These are phyloP conservation scores for Arachis hypogaea DNA, from an alignment of 306 rosid genomes.

Conservation along the genomic window DNA sequence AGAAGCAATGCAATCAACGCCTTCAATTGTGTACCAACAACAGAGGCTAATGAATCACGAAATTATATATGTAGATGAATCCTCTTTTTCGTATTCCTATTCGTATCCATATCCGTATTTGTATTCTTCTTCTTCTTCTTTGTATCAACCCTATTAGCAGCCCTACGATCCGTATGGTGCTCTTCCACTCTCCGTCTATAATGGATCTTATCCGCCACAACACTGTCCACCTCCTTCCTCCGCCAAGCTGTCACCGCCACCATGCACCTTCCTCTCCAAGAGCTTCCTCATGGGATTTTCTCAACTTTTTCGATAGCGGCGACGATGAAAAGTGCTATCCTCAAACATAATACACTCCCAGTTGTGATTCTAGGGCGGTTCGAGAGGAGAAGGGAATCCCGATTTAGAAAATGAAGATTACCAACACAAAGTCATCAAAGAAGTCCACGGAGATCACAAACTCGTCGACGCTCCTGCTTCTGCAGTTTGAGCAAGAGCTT, in stretches of 20 bases:
- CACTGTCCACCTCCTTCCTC: constrained; percentile 31
- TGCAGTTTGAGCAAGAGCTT: constrained; percentile 72
- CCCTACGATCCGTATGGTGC: constrained; percentile 38
- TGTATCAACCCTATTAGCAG: constrained; percentile 10
- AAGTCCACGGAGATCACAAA: constrained; percentile 71
- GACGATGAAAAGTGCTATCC: constrained; percentile 49
- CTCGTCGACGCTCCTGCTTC: constrained; percentile 43
- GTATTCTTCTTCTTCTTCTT: not conserved
- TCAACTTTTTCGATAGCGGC: constrained; percentile 66
- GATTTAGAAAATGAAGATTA: constrained; percentile 87
- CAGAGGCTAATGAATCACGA: constrained; percentile 56
- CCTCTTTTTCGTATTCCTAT: constrained; percentile 16
- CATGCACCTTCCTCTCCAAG: constrained; percentile 75
- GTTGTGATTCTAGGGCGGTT: constrained; percentile 75
- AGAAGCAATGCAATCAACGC: constrained; percentile 51
- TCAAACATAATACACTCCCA: constrained; percentile 60
- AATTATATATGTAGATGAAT: constrained; percentile 63
- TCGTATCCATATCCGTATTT: not conserved
- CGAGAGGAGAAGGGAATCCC: constrained; percentile 97
- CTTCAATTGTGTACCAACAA: constrained; percentile 63
- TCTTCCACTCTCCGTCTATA: not conserved
- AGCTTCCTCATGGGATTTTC: constrained; percentile 75
- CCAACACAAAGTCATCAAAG: constrained; percentile 75
- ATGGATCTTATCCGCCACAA: constrained; percentile 41
- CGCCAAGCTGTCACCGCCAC: constrained; percentile 70